These are phyloP conservation scores for Intubia oerlemansii DNA, from an alignment of 2,329 filamentous ascomycete species.

Conservation along the genomic window DNA sequence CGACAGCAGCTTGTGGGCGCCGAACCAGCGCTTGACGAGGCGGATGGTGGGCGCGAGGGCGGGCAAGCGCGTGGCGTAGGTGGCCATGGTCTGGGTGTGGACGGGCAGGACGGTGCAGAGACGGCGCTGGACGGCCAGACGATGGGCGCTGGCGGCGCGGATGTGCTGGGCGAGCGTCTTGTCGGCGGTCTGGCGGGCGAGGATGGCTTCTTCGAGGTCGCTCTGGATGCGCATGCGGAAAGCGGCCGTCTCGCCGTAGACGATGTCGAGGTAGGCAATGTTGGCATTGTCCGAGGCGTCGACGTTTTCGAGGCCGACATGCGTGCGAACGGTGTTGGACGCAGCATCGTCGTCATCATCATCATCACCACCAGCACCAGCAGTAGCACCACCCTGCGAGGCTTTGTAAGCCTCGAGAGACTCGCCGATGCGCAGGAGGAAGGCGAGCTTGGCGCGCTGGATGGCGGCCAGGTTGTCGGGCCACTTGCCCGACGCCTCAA, in stretches of 20 bases:
- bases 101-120: conserved; percentile 51
- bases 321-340: conserved; percentile 29
- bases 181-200: conserved; percentile 61
- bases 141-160: conserved; percentile 47
- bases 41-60: conserved; percentile 66
- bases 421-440: conserved; percentile 56
- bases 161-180: conserved; percentile 42
- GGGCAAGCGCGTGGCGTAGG: conserved; percentile 59
- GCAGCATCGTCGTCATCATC: too few species aligned
- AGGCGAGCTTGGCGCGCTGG: conserved; percentile 83
- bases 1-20: conserved; percentile 43
- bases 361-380: too few species aligned
- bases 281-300: conserved; percentile 62
- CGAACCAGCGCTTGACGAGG: conserved; percentile 77
- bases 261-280: conserved; percentile 61
- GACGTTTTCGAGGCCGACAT: conserved; percentile 64
- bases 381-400: too few species aligned
- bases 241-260: conserved; percentile 47
- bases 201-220: conserved; percentile 63
- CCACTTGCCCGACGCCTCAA: conserved; percentile 86
- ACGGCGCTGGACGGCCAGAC: conserved; percentile 50
- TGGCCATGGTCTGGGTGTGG: conserved; percentile 63
- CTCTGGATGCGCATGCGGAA: conserved; percentile 81
- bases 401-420: conserved; percentile 42
- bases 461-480: conserved; percentile 81